A percentile compares a stretch with the other conserved stretches of the same genome.
Conservation (phyloP, 2,329 filamentous ascomycete species). For the Trichoderma breve region DNA sequence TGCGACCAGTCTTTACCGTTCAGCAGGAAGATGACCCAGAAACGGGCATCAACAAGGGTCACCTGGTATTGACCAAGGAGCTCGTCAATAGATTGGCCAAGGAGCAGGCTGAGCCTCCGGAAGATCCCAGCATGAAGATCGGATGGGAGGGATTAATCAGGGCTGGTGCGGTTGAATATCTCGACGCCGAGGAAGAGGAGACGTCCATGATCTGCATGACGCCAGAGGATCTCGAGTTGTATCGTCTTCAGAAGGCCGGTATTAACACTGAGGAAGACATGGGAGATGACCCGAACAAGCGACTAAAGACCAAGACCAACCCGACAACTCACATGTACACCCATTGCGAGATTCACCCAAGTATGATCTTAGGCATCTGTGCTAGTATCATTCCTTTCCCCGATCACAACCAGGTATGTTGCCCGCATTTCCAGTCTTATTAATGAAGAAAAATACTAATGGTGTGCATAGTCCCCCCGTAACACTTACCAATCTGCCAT, state of each 20-base stretch:
- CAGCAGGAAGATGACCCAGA: slow-evolving; percentile 81
- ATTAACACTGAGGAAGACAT: slow-evolving; percentile 61
- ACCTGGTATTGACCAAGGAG: slow-evolving; percentile 80
- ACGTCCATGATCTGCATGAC: slow-evolving; percentile 99
- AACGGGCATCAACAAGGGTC: slow-evolving; percentile 57
- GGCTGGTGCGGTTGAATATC: slow-evolving; percentile 86
- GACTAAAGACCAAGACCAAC: slow-evolving; percentile 85
- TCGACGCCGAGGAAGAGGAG: slow-evolving; percentile 98
- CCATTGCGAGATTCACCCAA: slow-evolving; percentile 98
- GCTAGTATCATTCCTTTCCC: slow-evolving; percentile 99
- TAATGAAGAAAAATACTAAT: neutral
- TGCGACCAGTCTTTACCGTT: slow-evolving; percentile 89
- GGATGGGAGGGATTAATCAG: slow-evolving; percentile 87
- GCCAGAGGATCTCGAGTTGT: slow-evolving; percentile 85
- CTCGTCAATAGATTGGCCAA: slow-evolving; percentile 73
- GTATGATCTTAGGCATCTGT: slow-evolving; percentile 98
- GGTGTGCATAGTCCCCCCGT: slow-evolving; percentile 74
- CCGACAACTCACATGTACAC: slow-evolving; percentile 89
- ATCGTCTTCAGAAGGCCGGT: slow-evolving; percentile 66
- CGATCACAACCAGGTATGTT: slow-evolving; percentile 83
- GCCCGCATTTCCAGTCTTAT: neutral
- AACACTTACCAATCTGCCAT: slow-evolving; percentile 99
- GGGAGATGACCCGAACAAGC: slow-evolving; percentile 70
- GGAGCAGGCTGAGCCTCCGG: slow-evolving; percentile 64
- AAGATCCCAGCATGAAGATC: slow-evolving; percentile 62